phyloP scores from a whole-genome alignment of 306 rosid genomes.

The Cotoneaster glaucophyllus region DNA sequence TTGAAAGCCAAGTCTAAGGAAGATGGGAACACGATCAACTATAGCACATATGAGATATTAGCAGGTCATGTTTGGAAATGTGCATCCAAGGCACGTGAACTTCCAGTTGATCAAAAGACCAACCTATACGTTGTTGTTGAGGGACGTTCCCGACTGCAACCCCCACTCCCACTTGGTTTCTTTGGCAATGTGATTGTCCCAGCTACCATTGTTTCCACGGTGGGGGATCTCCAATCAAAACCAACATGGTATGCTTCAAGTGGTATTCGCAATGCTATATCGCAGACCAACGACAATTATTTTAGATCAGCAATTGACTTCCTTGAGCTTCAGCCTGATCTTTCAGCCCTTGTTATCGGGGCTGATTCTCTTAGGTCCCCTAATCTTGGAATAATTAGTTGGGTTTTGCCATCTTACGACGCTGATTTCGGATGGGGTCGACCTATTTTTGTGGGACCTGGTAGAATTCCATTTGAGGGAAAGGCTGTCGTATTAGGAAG shows the following conservation, averaged over 20 bases:
- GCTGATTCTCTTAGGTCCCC: conserved; percentile 54
- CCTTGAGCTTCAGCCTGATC: conserved; percentile 56
- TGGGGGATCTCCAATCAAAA: conserved; percentile 39
- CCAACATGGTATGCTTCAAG: conserved; percentile 65
- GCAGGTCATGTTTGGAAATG: conserved; percentile 19
- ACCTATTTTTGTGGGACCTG: conserved; percentile 72
- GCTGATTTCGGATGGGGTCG: conserved; percentile 87
- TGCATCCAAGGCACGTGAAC: too few relatives aligned
- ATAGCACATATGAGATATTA: too few relatives aligned
- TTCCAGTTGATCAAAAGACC: too few relatives aligned
- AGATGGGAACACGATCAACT: neutral
- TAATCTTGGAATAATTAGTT: conserved; percentile 60
- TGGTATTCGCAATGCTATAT: conserved; percentile 45
- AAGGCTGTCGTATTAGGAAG: conserved; percentile 50
- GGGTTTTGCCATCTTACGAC: conserved; percentile 64
- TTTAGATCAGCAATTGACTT: conserved; percentile 62
- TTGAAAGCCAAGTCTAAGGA: conserved; percentile 66
- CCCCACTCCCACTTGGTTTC: too few relatives aligned
- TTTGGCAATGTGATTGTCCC: too few relatives aligned
- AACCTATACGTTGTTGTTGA: too few relatives aligned
- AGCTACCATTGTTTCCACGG: too few relatives aligned
- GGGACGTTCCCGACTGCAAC: too few relatives aligned
- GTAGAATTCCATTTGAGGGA: conserved; percentile 58
- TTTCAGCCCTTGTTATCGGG: conserved; percentile 32
- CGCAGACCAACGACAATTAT: conserved; percentile 50